phyloP scores from a whole-genome alignment of 2,329 filamentous ascomycete species.

The Plenodomus tracheiphilus region DNA sequence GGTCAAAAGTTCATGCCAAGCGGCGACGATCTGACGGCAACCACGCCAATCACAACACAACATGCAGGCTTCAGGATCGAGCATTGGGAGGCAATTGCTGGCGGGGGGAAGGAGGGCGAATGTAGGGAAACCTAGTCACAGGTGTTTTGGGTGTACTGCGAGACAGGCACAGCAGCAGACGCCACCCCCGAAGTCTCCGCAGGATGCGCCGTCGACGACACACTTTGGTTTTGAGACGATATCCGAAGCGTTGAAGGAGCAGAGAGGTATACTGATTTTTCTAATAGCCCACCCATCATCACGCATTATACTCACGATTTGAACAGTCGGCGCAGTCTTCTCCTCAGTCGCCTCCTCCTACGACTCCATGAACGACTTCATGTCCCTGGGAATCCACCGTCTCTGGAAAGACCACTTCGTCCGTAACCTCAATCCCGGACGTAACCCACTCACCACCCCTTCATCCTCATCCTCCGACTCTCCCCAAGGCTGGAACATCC shows the following conservation, averaged over 20 bases:
- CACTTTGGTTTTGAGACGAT: slow-evolving; percentile 92
- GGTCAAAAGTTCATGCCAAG: slow-evolving; percentile 35
- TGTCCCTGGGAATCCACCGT: slow-evolving; percentile 96
- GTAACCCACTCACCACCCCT: slow-evolving; percentile 48
- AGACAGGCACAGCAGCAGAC: slow-evolving; percentile 45
- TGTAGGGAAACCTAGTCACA: slow-evolving; percentile 39
- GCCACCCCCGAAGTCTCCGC: slow-evolving; percentile 41
- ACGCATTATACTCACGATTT: too few relatives aligned
- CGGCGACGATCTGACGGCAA: slow-evolving; percentile 12
- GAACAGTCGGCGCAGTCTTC: slow-evolving; percentile 79
- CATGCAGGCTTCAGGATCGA: slow-evolving; percentile 31
- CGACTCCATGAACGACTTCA: slow-evolving; percentile 98
- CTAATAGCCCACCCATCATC: neutral
- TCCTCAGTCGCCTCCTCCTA: slow-evolving; percentile 93
- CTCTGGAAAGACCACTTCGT: slow-evolving; percentile 99
- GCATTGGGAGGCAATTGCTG: slow-evolving; percentile 38
- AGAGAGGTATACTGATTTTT: slow-evolving; percentile 54
- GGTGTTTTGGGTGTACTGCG: slow-evolving; percentile 57
- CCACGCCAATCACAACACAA: slow-evolving; percentile 16
- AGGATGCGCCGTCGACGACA: slow-evolving; percentile 63
- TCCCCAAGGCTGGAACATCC: slow-evolving; percentile 68
- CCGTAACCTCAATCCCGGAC: slow-evolving; percentile 82
- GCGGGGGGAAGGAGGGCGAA: slow-evolving; percentile 15
- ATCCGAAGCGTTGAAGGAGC: slow-evolving; percentile 76
- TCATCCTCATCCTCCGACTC: slow-evolving; percentile 27